Evolutionary conservation across 495 filamentous ascomycete genomes (phyloP).

Genomic region (Aspergillus steynii): DNA sequence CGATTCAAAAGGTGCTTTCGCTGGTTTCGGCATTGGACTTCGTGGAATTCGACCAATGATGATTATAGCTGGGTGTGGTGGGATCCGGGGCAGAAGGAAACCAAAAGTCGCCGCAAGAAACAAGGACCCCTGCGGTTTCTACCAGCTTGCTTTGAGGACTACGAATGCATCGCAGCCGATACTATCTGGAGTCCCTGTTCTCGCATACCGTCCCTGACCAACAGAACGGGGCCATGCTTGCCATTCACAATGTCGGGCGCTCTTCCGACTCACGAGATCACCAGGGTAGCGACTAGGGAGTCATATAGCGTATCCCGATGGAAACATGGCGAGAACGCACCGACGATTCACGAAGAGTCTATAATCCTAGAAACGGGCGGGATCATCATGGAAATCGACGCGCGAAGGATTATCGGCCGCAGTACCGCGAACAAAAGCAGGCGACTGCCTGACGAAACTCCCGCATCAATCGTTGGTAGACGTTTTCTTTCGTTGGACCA

Average conservation of each 20-base stretch:
- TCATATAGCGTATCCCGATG: background rate
- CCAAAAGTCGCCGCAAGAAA: constrained; percentile 17
- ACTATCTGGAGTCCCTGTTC: background rate
- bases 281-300: background rate
- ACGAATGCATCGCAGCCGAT: background rate
- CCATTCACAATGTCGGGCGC: background rate
- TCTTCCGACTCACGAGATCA: background rate
- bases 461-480: constrained; percentile 5
- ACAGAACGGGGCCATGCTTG: background rate
- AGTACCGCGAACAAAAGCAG: background rate
- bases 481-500: constrained; percentile 1
- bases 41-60: constrained; percentile 37
- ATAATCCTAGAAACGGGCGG: background rate
- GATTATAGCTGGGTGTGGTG: constrained; percentile 47
- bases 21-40: constrained; percentile 25
- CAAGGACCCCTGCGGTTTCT: constrained; percentile 22
- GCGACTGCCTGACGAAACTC: background rate
- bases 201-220: background rate
- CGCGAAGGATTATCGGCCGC: background rate
- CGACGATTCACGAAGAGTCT: background rate
- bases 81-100: constrained; percentile 34
- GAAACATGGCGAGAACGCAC: background rate
- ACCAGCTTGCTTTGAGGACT: constrained; percentile 26
- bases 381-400: constrained; percentile 16
- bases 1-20: constrained; percentile 20